Base-by-base conservation (phyloP, 2,329 filamentous ascomycete species). In the Aspergillus costaricaensis region DNA sequence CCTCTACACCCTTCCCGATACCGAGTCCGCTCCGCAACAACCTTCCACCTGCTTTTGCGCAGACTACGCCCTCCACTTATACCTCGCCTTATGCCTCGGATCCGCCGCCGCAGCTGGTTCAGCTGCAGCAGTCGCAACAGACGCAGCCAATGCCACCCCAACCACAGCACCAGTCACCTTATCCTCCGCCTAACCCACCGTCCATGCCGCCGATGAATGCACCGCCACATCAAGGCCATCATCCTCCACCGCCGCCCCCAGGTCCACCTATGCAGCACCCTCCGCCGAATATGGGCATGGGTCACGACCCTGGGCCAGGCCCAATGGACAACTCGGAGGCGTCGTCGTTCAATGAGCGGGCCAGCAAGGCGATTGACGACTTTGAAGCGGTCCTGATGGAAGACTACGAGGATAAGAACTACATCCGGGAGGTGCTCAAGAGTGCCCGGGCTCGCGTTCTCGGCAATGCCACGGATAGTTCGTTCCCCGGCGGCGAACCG, bases 401-500 rank as follows among this genome's bases (percentile, higher is more conserved):
- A 61, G 77, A 79, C 60, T 79, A 78, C 56, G 76, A 79, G 58
- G 77, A 79, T 61, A 77, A 78, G 67, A 76, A 79, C 57, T 79
- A 79, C 62, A 79, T 79, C 64, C 75, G 76, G 25, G 75, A 78
- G 64, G 77, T 79, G 36, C 72, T 79, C 10, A 74, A 75, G 60
- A 79, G 77, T 61, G 77, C 77, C 21, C 76, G 77, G 8, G 76
- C 77, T 51, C 74, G 77, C 15, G 77, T 74, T 15, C 58, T 79
- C 5, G 76, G 76, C 27, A 68, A 73, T 56, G 75, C 76, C 5
- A 72, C 74, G 21, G 76, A 77, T 57, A 79, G 76, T 57, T 78
- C 76, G 9, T 77, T 79, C 67, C 73, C 76, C 19, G 76, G 76
- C 39, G 77, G 77, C 14, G 77, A 79, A 60, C 76, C 77, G 17